Evolutionary conservation across 805 yeast species (phyloP), one percentile per base, ranked within the genome.

Genomic region (Sugiyamaella valdiviana): DNA sequence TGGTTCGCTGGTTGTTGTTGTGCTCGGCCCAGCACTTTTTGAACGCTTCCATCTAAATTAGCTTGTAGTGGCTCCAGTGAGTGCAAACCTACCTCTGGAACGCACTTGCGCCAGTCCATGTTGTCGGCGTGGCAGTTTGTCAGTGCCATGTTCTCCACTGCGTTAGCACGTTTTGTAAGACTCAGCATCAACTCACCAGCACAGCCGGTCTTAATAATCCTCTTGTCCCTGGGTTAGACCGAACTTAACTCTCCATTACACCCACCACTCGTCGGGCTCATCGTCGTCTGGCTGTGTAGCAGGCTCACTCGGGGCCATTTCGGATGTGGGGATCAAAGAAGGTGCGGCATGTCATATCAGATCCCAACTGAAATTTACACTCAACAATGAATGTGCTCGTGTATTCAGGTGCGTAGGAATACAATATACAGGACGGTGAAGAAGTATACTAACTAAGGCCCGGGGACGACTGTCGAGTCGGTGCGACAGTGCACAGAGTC

Each of bases 401-500:
- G 2, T 84, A 85, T 55, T 68, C 80, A 3, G 83, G 79, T 61
- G 48, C 48, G 65, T n/a, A n/a, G n/a, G n/a, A n/a, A n/a, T n/a
- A n/a, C 54, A 12, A 6, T 7, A 26, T 21, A 2, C 21, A n/a
- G n/a, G n/a, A n/a, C n/a, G n/a, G n/a, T n/a, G n/a, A n/a, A n/a
- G n/a, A n/a, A n/a, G n/a, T n/a, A 19, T 16, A 20, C 36, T 35
- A 22, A 21, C n/a, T 3, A 14, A 62, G 81, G 83, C 2, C 83
- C 87, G 1, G 99, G 99, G 1, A 78, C 97, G 5, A 85, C 97
- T 0, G 74, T 83, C 1, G 95, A 88, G 45, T 82, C 93, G 24
- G 95, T 89, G 45, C 83, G 81, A 52, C 95, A 90, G 59, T 80
- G 95, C 45, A 64, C 85, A 3, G 91, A 86, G 55, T 78, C 95